Conservation (phyloP, 257 asterid genomes). For the Linderniella brevidens region DNA sequence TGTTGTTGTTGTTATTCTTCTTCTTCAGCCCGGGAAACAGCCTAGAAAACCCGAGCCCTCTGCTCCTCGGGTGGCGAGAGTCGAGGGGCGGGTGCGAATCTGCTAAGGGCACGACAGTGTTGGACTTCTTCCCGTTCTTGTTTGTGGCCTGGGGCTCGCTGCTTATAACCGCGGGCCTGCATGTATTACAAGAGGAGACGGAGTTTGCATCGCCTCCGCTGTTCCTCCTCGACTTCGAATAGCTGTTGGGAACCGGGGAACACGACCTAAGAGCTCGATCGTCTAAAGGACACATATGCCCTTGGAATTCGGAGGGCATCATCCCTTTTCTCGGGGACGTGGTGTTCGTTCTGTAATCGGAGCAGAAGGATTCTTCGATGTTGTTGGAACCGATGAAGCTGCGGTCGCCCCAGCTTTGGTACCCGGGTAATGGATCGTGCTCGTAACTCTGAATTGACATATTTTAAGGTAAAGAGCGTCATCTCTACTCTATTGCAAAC, state of each 20-base stretch:
- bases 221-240: constrained; percentile 35
- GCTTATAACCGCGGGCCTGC: constrained; percentile 41
- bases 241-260: constrained; percentile 14
- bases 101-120: constrained; percentile 47
- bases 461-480: too few species aligned
- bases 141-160: constrained; percentile 24
- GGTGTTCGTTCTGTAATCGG: constrained; percentile 35
- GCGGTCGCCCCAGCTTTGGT: constrained; percentile 41
- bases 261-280: constrained; percentile 12
- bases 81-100: constrained; percentile 48
- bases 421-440: constrained; percentile 58
- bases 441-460: constrained; percentile 94
- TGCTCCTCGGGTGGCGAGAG: constrained; percentile 31
- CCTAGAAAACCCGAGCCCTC: constrained; percentile 51
- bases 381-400: too few species aligned
- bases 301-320: constrained; percentile 6
- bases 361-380: constrained; percentile 19
- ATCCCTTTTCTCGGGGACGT: constrained; percentile 26
- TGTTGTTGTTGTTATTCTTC: constrained; percentile 46
- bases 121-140: constrained; percentile 35
- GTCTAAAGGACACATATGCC: constrained; percentile 11
- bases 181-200: constrained; percentile 51
- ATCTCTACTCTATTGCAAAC: too few species aligned
- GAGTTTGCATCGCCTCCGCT: constrained; percentile 54
- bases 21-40: constrained; percentile 59